phyloP scores from a whole-genome alignment of 2,329 filamentous ascomycete genomes.

The Scorias spongiosa region DNA sequence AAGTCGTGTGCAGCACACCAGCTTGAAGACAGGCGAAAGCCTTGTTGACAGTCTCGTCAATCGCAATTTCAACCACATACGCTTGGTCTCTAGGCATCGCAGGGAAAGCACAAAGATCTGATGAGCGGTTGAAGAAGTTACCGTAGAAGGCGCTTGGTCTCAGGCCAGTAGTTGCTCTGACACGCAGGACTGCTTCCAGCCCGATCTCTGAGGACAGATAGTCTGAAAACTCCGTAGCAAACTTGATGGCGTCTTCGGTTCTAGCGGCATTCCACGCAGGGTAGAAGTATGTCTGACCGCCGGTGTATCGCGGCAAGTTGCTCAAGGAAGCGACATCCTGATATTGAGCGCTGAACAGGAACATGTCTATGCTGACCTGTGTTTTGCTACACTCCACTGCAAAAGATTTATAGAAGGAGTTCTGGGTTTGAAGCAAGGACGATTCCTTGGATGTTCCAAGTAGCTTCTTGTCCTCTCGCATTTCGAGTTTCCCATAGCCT shows the following conservation, averaged over 20 bases:
- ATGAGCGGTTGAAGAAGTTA: conserved; percentile 98
- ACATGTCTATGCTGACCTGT: conserved; percentile 97
- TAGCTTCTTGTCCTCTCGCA: conserved; percentile 92
- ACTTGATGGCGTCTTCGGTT: conserved; percentile 92
- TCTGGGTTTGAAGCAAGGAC: conserved; percentile 72
- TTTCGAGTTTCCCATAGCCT: conserved; percentile 76
- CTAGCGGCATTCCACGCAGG: conserved; percentile 93
- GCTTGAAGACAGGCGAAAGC: conserved; percentile 86
- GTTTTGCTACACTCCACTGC: conserved; percentile 98
- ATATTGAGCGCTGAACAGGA: conserved; percentile 88
- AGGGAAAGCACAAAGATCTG: conserved; percentile 93
- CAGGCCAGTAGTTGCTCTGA: conserved; percentile 84
- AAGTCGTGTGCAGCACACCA: conserved; percentile 91
- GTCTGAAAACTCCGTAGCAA: conserved; percentile 90
- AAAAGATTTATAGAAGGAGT: conserved; percentile 98
- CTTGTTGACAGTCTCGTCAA: conserved; percentile 86
- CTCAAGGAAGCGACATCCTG: conserved; percentile 94
- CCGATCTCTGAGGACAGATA: conserved; percentile 95
- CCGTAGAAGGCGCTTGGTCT: conserved; percentile 98
- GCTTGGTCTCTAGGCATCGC: conserved; percentile 94
- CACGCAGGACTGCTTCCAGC: conserved; percentile 85
- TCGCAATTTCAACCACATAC: conserved; percentile 95
- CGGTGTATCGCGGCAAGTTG: conserved; percentile 89
- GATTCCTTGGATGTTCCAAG: conserved; percentile 89
- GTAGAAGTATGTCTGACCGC: conserved; percentile 97